These are phyloP conservation scores for Orychophragmus violaceus DNA, from an alignment of 345 rosid species.

Conservation along the genomic window DNA sequence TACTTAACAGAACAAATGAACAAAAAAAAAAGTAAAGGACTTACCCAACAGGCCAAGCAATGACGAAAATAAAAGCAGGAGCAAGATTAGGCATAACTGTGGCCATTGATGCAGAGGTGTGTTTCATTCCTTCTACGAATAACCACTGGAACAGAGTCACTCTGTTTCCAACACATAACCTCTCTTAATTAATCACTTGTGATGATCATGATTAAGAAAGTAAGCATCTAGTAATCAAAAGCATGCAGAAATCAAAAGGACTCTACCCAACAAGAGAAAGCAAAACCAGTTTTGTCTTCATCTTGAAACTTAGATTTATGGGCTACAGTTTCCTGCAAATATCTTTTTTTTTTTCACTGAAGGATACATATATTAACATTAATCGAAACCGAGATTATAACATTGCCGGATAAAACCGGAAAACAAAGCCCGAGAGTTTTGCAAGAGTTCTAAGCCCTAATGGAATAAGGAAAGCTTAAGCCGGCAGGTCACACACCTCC, in stretches of 20 bases:
- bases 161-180: conserved; percentile 36
- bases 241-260: background rate
- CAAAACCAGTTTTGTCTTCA: conserved; percentile 51
- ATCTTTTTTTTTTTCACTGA: too few species aligned
- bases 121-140: conserved; percentile 63
- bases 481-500: too few species aligned
- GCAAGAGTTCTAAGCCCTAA: too few species aligned
- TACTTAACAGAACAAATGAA: background rate
- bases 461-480: too few species aligned
- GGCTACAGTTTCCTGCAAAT: conserved; percentile 71
- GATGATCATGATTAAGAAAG: background rate
- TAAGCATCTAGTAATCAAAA: background rate
- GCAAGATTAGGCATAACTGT: conserved; percentile 96
- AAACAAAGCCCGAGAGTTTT: too few species aligned
- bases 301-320: conserved; percentile 38
- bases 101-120: conserved; percentile 85
- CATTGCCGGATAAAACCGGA: too few species aligned
- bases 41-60: conserved; percentile 74
- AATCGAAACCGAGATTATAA: too few species aligned
- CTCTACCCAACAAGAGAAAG: conserved; percentile 67
- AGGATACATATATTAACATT: too few species aligned
- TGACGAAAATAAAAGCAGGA: conserved; percentile 76
- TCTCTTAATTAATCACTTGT: background rate
- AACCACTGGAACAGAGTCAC: conserved; percentile 68
- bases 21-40: background rate